Conservation (phyloP, 108 stramenopile genomes). For the Cyclostephanos invisitatus region DNA sequence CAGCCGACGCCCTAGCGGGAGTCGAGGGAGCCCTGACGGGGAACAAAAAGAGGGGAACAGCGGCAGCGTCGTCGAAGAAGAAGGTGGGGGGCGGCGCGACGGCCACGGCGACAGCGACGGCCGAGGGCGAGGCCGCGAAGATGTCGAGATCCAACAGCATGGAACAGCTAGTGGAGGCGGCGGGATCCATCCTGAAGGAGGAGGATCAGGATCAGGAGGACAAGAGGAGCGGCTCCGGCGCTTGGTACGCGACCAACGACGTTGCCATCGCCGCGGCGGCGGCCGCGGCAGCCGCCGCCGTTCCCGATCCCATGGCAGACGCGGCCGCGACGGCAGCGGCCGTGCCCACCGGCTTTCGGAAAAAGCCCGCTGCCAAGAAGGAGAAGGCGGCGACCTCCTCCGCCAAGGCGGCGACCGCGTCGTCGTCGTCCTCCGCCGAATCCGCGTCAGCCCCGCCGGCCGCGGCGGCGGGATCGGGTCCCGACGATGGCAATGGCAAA, state of each 20-base stretch:
- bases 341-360: conserved; percentile 9
- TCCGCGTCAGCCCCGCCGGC: conserved; percentile 6
- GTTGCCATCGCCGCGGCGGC: conserved; percentile 22
- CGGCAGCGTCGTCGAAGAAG: conserved; percentile 1
- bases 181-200: conserved; percentile 33
- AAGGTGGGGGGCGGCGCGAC: neutral
- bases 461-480: neutral
- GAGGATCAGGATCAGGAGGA: neutral
- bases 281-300: conserved; percentile 12
- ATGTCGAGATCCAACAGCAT: conserved; percentile 32
- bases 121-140: neutral
- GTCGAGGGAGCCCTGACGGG: conserved; percentile 41
- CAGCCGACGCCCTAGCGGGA: conserved; percentile 37
- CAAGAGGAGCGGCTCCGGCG: neutral
- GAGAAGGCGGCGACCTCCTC: neutral
- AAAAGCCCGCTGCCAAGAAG: conserved; percentile 14
- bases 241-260: neutral
- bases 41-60: conserved; percentile 7
- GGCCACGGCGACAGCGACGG: neutral
- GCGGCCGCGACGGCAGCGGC: neutral
- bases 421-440: neutral
- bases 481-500: conserved; percentile 3
- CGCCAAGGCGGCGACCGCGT: neutral
- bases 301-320: conserved; percentile 17
- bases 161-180: conserved; percentile 36